Evolutionary conservation across 257 asterid species (phyloP), one percentile per base, ranked within the genome.

Genomic region (Solanum acaule): DNA sequence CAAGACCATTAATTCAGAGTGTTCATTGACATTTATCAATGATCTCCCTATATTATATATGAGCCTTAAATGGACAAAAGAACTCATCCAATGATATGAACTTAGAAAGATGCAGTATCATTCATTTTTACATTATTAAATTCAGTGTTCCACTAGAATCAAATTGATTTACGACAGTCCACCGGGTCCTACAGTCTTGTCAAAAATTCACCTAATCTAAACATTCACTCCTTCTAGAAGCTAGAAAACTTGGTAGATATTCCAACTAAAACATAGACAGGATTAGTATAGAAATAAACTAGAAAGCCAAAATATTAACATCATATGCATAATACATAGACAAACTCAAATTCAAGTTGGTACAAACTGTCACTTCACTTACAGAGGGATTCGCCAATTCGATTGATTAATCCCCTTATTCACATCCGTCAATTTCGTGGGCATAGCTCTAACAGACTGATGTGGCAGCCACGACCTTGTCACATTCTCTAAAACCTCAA

Each of bases 321-420:
- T 68, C 22, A 3, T 35, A 35, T 18, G 44, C 37, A 68, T 65
- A 71, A 3, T 71, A 31, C 6, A 15, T 31, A 77, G 2, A 85
- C 33, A 38, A 38, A n/a, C 27, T 38, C 67, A 68, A 29, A 84
- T 37, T 38, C 71, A 49, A 27, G 83, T 84, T 18, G 31, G 40
- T 59, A 29, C 70, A 31, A 87, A 10, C 40, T n/a, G 35, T 29
- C 77, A 40, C 33, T 38, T 85, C 16, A 92, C 98, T 92, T 89
- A 97, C 99, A 96, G 86, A 40, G 95, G 92, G 81, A 97, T 91
- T 56, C 99, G 93, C 99, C 99, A 97, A 72, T 92, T 89, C 42
- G 83, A 37, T 38, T 93, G 91, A 49, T 91, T 89, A 49, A 94
- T 89, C 90, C 94, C 93, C 65, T 88, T 89, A 77, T 89, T 92